Evolutionary conservation across 169 alveolate genomes (phyloP).

Genomic region (Eimeria tenella): DNA sequence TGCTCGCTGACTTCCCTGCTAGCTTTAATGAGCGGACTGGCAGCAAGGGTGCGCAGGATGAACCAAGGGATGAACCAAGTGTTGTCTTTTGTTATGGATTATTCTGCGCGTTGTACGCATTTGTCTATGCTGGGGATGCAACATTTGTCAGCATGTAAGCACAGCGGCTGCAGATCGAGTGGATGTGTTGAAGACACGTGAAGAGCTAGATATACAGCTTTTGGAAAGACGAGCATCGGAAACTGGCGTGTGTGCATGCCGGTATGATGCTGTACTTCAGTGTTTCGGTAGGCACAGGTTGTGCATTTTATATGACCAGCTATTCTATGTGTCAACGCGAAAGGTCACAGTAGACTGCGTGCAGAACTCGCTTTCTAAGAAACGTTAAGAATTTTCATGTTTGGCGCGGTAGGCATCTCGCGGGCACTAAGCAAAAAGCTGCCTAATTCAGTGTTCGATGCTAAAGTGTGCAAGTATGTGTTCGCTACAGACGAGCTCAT

Average conservation of each 20-base stretch:
- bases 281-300: conserved; percentile 60
- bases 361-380: neutral
- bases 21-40: no score
- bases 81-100: neutral
- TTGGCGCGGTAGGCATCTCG: neutral
- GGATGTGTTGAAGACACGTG: conserved; percentile 77
- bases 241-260: conserved; percentile 76
- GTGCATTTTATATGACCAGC: neutral
- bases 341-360: neutral
- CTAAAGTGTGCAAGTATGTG: neutral
- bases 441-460: neutral
- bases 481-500: conserved; percentile 55
- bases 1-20: no score
- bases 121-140: neutral
- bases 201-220: conserved; percentile 72
- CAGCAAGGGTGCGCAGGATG: no score
- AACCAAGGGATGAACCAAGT: no score
- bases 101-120: neutral
- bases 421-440: no score
- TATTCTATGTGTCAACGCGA: neutral
- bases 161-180: conserved; percentile 77
- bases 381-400: neutral
- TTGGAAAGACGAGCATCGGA: conserved; percentile 75
- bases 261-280: conserved; percentile 77
- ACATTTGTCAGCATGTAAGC: conserved; percentile 52